Evolutionary conservation across 441 rosid genomes (phyloP), one percentile per base, ranked within the genome.

Genomic region (Populus trichocarpa): DNA sequence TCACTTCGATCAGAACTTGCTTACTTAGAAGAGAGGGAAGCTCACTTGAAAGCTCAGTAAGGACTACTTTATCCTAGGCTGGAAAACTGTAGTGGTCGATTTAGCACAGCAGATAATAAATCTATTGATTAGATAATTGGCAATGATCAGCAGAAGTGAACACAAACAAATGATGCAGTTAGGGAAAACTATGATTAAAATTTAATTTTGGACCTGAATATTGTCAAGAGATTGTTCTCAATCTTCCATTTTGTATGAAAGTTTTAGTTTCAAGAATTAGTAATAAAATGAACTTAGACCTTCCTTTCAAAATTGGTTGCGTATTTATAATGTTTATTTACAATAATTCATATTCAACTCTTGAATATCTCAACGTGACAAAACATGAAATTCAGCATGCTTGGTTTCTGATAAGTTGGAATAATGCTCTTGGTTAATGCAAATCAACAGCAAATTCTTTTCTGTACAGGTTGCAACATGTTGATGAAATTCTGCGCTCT

Each of bases 1-100:
- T 89, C 97, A 35, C 97, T 96, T 79, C 84, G 89, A 79, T 78
- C 99, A 74, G 96, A 90, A 83, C 87, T 96, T 35, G 87, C 90
- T 76, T 93, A 90, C 65, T 66, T 92, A 79, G 98, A 96, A 90
- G 98, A 96, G 82, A 91, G 93, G 80, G 98, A 90, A 84, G 87
- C 98, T 79, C 87, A 30, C 3, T 30, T 30, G 32, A 30, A 30
- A 30, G 32, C 32, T 30, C 32, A 30, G 32, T 30, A 30, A 86
- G 94, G 72, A 42, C 73, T 57, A 72, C 72, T 80, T 69, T 42
- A 65, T 74, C 77, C 65, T 81, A 38, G 14, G 42, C 53, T 64
- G 28, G 42, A 61, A 69, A 61, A 50, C n/a, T 59, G 0, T 50
- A 30, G 69, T 72, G 61, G 18, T 28, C 10, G 1, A n/a, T 76